Evolutionary conservation across 139 green algal species (phyloP).

Genomic region (Tetradesmus lagerheimii): DNA sequence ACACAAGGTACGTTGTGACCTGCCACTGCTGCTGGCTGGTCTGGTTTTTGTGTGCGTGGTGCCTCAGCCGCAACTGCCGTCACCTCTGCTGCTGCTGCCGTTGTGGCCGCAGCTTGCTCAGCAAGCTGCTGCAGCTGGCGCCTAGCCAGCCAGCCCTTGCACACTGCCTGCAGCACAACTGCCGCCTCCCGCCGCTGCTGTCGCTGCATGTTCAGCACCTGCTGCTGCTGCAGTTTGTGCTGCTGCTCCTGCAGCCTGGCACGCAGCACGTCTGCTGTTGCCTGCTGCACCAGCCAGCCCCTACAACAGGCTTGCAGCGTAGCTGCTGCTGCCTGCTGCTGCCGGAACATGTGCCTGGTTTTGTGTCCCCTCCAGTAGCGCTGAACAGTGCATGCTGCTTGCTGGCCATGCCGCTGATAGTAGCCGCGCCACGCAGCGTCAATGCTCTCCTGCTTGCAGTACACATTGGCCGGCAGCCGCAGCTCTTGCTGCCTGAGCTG

Average conservation of each 20-base stretch:
- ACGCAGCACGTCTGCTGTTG: not conserved
- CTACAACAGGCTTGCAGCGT: conserved; percentile 1
- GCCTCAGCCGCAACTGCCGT: not conserved
- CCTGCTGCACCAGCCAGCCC: not conserved
- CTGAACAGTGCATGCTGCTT: conserved; percentile 16
- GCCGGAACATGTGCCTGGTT: not conserved
- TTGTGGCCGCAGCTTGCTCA: not conserved
- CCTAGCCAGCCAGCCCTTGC: conserved; percentile 1
- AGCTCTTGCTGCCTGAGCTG: not conserved
- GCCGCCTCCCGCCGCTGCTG: conserved; percentile 28
- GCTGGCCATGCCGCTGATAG: not conserved
- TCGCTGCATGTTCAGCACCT: not conserved
- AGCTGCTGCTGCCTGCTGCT: not conserved
- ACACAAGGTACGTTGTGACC: not conserved
- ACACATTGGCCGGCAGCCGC: not conserved
- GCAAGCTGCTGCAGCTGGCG: not conserved
- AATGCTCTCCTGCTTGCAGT: not conserved
- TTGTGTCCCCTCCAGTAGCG: not conserved
- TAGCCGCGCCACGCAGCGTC: conserved; percentile 19
- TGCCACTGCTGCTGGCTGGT: not conserved
- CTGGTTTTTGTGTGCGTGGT: not conserved
- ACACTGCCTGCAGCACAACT: not conserved
- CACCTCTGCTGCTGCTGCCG: not conserved
- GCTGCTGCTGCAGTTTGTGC: conserved; percentile 9
- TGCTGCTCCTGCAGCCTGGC: conserved; percentile 3